These are phyloP conservation scores for Neurospora sp. DNA, from an alignment of 495 filamentous ascomycete species.

Conservation along the genomic window DNA sequence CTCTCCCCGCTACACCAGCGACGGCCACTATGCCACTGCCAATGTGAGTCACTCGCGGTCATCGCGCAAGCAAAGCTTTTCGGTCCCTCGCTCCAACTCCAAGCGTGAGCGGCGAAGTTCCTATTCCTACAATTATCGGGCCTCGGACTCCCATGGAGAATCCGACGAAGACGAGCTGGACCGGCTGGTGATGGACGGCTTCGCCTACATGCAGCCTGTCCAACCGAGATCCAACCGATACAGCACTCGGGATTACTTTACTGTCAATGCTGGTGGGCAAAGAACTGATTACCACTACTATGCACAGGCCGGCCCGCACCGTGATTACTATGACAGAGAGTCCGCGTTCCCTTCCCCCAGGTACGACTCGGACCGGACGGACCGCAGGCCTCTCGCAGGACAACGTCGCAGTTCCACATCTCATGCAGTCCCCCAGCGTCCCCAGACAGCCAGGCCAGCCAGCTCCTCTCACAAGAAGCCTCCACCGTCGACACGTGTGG, in stretches of 20 bases:
- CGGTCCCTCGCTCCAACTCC: conserved; percentile 31
- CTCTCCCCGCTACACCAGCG: conserved; percentile 43
- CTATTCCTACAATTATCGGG: conserved; percentile 40
- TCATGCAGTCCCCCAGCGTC: conserved; percentile 23
- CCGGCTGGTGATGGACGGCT: conserved; percentile 32
- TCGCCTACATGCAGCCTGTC: conserved; percentile 36
- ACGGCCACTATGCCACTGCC: conserved; percentile 46
- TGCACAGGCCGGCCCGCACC: conserved; percentile 35
- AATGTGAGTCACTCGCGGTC: conserved; percentile 41
- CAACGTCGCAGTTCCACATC: conserved; percentile 38
- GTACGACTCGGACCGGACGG: conserved; percentile 26
- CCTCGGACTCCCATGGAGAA: conserved; percentile 43
- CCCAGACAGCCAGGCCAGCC: conserved; percentile 34
- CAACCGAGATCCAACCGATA: conserved; percentile 30
- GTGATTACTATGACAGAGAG: conserved; percentile 29
- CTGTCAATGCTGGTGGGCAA: conserved; percentile 39
- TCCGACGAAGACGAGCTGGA: conserved; percentile 50
- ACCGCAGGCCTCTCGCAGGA: conserved; percentile 22
- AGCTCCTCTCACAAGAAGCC: conserved; percentile 26
- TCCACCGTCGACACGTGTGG: conserved; percentile 42
- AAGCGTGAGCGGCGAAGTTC: conserved; percentile 40
- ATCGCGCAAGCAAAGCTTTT: conserved; percentile 41
- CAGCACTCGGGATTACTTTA: conserved; percentile 21
- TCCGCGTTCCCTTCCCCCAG: conserved; percentile 32
- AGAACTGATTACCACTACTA: conserved; percentile 48